phyloP scores from a whole-genome alignment of 257 asterid species.

The Plantago major region DNA sequence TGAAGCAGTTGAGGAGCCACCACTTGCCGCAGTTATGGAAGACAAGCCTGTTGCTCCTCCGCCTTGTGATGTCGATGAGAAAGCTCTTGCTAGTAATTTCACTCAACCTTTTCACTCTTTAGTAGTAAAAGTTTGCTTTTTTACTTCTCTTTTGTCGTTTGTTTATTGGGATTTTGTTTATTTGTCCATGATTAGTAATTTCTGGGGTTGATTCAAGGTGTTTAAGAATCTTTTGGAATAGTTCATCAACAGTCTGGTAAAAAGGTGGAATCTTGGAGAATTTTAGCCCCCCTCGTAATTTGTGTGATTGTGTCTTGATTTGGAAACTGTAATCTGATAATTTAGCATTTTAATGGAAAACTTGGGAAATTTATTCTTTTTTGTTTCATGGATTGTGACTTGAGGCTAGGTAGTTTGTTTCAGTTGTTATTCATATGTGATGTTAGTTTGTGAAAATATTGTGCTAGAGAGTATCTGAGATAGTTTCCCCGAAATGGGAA shows the following conservation, averaged over 20 bases:
- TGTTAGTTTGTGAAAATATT: no score
- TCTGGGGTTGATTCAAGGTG: not conserved
- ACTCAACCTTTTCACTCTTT: not conserved
- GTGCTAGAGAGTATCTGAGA: no score
- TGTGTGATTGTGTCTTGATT: no score
- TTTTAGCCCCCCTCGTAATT: no score
- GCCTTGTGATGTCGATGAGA: not conserved
- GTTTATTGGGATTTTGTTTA: not conserved
- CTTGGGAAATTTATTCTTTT: not conserved
- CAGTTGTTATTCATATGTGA: no score
- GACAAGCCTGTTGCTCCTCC: slow-evolving; percentile 10
- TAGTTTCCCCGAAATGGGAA: no score
- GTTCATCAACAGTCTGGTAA: no score
- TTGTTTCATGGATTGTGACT: not conserved
- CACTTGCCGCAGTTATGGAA: slow-evolving; percentile 5
- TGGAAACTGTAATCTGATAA: no score
- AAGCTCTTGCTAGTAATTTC: slow-evolving; percentile 5
- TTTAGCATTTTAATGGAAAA: no score
- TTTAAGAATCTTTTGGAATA: no score
- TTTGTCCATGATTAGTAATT: not conserved
- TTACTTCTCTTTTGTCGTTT: not conserved
- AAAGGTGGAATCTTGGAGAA: no score
- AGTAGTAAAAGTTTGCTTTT: not conserved
- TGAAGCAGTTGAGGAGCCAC: not conserved
- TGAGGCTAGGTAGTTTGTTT: no score